Percentiles rank a stretch among this genome's conserved stretches.
These are phyloP conservation scores for Mariannaea sp. DNA, from an alignment of 2,329 filamentous ascomycete species.

Conservation along the genomic window DNA sequence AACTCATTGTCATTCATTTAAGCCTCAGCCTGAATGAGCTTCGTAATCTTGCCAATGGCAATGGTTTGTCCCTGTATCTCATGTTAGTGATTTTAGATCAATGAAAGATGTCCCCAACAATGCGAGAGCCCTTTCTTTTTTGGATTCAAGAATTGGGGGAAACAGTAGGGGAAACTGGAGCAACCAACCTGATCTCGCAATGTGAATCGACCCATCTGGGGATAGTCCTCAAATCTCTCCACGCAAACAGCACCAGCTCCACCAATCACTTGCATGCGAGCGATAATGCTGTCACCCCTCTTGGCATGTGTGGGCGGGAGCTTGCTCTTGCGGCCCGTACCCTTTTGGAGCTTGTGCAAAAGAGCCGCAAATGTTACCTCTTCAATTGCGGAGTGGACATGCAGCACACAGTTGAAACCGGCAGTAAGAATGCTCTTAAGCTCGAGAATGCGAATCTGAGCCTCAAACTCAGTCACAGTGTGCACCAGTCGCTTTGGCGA, in stretches of 20 bases:
- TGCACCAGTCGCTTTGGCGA: slow-evolving; percentile 93
- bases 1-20: slow-evolving; percentile 34
- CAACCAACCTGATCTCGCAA: slow-evolving; percentile 78
- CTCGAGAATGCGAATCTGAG: slow-evolving; percentile 93
- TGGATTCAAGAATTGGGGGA: slow-evolving; percentile 12
- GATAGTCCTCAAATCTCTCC: slow-evolving; percentile 94
- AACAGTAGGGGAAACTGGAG: slow-evolving; percentile 20
- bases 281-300: slow-evolving; percentile 83
- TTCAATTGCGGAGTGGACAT: slow-evolving; percentile 96
- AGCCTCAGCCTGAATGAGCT: slow-evolving; percentile 62
- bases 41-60: slow-evolving; percentile 98
- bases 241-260: slow-evolving; percentile 88
- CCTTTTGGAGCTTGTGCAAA: slow-evolving; percentile 94
- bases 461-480: slow-evolving; percentile 87
- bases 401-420: slow-evolving; percentile 96
- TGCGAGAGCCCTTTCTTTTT: slow-evolving; percentile 2
- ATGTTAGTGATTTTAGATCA: slow-evolving; percentile 36
- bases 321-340: slow-evolving; percentile 92
- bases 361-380: slow-evolving; percentile 90
- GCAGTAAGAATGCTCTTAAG: slow-evolving; percentile 92
- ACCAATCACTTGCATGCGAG: slow-evolving; percentile 83
- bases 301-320: slow-evolving; percentile 89
- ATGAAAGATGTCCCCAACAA: slow-evolving; percentile 15
- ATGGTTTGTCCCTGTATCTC: slow-evolving; percentile 86
- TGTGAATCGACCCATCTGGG: slow-evolving; percentile 90